phyloP scores from a whole-genome alignment of 108 stramenopile genomes.

The Conticribra guillardii region DNA sequence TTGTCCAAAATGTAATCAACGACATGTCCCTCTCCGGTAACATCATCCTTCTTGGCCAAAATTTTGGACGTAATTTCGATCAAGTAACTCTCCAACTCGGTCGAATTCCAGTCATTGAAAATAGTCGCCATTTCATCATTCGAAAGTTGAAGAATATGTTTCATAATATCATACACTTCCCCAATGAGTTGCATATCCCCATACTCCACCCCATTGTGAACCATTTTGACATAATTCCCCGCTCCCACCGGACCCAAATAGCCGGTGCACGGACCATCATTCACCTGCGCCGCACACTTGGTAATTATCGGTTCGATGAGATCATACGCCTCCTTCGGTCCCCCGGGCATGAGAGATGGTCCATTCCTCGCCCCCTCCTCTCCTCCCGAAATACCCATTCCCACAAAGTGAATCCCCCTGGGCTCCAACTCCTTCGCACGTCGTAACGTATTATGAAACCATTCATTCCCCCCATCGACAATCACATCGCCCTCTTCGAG shows the following conservation, averaged over 20 bases:
- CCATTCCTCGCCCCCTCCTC: conserved; percentile 99
- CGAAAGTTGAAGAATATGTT: conserved; percentile 78
- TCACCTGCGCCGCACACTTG: conserved; percentile 94
- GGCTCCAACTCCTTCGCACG: conserved; percentile 83
- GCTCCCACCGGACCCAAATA: conserved; percentile 93
- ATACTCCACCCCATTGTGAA: conserved; percentile 99
- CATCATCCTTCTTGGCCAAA: conserved; percentile 87
- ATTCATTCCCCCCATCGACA: conserved; percentile 99
- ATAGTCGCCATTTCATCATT: conserved; percentile 94
- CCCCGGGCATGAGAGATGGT: conserved; percentile 98
- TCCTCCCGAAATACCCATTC: conserved; percentile 99
- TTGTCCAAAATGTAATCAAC: conserved; percentile 96
- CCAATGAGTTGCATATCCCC: conserved; percentile 99
- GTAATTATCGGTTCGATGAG: conserved; percentile 92
- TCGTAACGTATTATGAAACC: conserved; percentile 97
- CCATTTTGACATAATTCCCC: conserved; percentile 97
- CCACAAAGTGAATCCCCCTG: conserved; percentile 93
- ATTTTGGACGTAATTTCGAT: conserved; percentile 98
- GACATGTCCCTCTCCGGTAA: conserved; percentile 75
- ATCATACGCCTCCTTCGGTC: conserved; percentile 94
- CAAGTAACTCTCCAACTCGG: conserved; percentile 89
- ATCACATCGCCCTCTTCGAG: conserved; percentile 96
- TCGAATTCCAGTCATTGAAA: conserved; percentile 94
- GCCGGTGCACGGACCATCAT: conserved; percentile 93
- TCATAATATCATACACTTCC: conserved; percentile 95